Percentiles rank a stretch among this genome's conserved stretches.
Evolutionary conservation across 176 grass and related monocot species (phyloP).

Genomic region (Ananas comosus): DNA sequence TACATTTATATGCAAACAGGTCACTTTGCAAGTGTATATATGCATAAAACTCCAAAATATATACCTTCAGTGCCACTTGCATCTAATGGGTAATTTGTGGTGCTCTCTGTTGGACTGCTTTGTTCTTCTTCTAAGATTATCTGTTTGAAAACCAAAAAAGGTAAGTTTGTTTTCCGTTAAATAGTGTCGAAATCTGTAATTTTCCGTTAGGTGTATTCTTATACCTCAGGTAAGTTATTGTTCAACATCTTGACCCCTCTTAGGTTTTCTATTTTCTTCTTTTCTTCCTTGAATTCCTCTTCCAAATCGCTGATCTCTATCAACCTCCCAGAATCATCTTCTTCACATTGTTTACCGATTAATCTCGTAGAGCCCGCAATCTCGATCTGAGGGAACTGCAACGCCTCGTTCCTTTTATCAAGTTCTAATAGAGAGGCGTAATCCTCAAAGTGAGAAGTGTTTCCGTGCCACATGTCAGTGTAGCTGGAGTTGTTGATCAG

Average conservation of each 20-base stretch:
- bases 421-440: constrained; percentile 39
- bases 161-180: not conserved
- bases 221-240: constrained; percentile 69
- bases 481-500: constrained; percentile 50
- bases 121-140: constrained; percentile 50
- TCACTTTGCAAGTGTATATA: not conserved
- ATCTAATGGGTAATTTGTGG: constrained; percentile 41
- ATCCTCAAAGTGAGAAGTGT: constrained; percentile 37
- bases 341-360: constrained; percentile 9
- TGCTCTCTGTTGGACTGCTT: constrained; percentile 30
- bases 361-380: constrained; percentile 25
- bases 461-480: constrained; percentile 51
- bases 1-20: too few relatives aligned
- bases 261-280: constrained; percentile 58
- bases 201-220: not conserved
- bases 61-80: constrained; percentile 58
- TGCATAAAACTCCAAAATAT: constrained; percentile 6
- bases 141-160: constrained; percentile 27
- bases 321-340: constrained; percentile 28
- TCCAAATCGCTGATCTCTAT: constrained; percentile 62
- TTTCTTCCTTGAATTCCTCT: constrained; percentile 56
- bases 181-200: not conserved
- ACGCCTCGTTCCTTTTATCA: constrained; percentile 22
- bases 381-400: constrained; percentile 32
- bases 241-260: constrained; percentile 57